Evolutionary conservation across 192 early-diverging fungal genomes (phyloP).

Genomic region (Coemansia brasiliensis): DNA sequence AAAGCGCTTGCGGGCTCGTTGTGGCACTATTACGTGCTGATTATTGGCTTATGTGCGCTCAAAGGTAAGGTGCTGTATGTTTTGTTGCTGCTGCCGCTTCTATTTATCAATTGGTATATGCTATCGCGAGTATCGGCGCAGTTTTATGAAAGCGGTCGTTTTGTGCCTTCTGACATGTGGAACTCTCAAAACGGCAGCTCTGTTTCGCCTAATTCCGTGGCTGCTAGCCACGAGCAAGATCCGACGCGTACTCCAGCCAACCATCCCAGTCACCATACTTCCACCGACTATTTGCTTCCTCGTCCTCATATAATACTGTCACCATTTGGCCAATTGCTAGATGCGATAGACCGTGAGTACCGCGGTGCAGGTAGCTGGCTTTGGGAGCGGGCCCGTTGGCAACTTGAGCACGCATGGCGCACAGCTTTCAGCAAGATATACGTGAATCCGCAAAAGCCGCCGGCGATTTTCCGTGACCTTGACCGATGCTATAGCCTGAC

Average conservation of each 20-base stretch:
- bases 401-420: not conserved
- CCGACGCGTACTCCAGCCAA: not conserved
- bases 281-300: constrained; percentile 45
- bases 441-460: constrained; percentile 35
- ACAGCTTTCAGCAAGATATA: constrained; percentile 47
- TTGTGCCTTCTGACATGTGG: constrained; percentile 40
- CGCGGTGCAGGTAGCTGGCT: constrained; percentile 12
- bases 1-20: constrained; percentile 44
- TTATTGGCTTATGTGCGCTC: constrained; percentile 50
- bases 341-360: constrained; percentile 26
- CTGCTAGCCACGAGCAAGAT: not conserved
- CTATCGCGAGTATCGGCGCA: constrained; percentile 35
- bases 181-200: not conserved
- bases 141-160: constrained; percentile 45
- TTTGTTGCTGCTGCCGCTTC: constrained; percentile 40
- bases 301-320: constrained; percentile 25
- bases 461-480: constrained; percentile 28
- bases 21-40: constrained; percentile 54
- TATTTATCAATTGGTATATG: constrained; percentile 46
- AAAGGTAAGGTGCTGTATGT: constrained; percentile 44
- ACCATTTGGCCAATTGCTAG: constrained; percentile 22
- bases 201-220: not conserved
- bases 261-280: constrained; percentile 36
- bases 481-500: constrained; percentile 43
- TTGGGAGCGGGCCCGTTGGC: constrained; percentile 7